phyloP scores from a whole-genome alignment of 441 rosid genomes.

The Populus hybrid region DNA sequence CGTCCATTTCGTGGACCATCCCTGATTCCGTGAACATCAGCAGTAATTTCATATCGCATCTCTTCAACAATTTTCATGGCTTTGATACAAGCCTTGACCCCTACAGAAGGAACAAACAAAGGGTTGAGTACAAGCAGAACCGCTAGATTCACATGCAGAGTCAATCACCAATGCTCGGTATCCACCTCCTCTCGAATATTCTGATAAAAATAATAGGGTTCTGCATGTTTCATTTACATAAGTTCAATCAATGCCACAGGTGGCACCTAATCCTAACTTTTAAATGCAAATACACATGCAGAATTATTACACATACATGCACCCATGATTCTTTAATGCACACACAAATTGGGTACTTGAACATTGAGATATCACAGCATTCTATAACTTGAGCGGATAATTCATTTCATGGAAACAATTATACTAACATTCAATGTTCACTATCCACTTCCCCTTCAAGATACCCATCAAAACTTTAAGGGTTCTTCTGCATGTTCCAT shows the following conservation, averaged over 20 bases:
- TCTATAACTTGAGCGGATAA: neutral
- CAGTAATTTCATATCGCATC: conserved; percentile 64
- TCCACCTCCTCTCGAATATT: neutral
- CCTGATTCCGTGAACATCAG: conserved; percentile 68
- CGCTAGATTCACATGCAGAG: neutral
- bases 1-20: conserved; percentile 78
- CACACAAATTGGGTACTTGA: neutral
- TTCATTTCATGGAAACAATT: neutral
- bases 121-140: neutral
- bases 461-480: conserved; percentile 78
- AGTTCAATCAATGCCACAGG: neutral
- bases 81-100: conserved; percentile 70
- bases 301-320: neutral
- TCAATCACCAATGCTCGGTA: neutral
- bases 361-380: neutral
- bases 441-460: conserved; percentile 94
- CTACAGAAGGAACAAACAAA: conserved; percentile 31
- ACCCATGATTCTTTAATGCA: neutral
- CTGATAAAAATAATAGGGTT: neutral
- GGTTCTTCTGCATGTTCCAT: conserved; percentile 89
- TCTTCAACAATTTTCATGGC: conserved; percentile 50
- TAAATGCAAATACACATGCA: too few species aligned
- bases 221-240: neutral
- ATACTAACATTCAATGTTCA: conserved; percentile 69
- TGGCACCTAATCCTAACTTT: neutral